Evolutionary conservation across 306 rosid genomes (phyloP).

Genomic region (Argentina anserina): DNA sequence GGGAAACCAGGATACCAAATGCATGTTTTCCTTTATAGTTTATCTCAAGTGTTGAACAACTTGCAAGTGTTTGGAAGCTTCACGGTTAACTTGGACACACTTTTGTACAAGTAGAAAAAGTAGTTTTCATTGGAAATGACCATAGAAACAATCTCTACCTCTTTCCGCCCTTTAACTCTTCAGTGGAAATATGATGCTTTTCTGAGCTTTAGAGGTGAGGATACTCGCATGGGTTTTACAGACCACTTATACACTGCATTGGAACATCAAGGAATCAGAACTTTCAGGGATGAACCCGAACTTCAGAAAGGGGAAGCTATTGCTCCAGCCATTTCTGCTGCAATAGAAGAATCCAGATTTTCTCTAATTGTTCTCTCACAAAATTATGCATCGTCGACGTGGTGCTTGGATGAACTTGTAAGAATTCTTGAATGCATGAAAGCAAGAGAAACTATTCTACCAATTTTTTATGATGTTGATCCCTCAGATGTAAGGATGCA

Average conservation of each 20-base stretch:
- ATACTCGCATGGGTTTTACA: background rate
- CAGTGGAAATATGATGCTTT: background rate
- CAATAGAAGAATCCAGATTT: background rate
- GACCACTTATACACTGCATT: background rate
- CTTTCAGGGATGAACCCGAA: background rate
- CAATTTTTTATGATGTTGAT: too few relatives aligned
- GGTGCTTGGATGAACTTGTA: constrained; percentile 18
- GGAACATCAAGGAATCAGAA: background rate
- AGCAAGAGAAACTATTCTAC: background rate
- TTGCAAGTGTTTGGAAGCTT: too few relatives aligned
- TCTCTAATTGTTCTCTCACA: background rate
- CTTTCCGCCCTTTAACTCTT: background rate
- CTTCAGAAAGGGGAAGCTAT: background rate
- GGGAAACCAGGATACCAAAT: too few relatives aligned
- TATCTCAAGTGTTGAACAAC: too few relatives aligned
- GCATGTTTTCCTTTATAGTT: too few relatives aligned
- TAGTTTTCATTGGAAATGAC: background rate
- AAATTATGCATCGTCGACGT: constrained; percentile 4
- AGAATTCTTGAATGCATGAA: constrained; percentile 5
- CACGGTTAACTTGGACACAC: too few relatives aligned
- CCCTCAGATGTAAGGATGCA: background rate
- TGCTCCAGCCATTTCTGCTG: background rate
- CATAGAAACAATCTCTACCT: background rate
- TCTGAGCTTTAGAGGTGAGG: background rate
- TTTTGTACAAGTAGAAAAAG: too few relatives aligned